phyloP scores from a whole-genome alignment of 139 green algal species.

The Micromonas commoda region DNA sequence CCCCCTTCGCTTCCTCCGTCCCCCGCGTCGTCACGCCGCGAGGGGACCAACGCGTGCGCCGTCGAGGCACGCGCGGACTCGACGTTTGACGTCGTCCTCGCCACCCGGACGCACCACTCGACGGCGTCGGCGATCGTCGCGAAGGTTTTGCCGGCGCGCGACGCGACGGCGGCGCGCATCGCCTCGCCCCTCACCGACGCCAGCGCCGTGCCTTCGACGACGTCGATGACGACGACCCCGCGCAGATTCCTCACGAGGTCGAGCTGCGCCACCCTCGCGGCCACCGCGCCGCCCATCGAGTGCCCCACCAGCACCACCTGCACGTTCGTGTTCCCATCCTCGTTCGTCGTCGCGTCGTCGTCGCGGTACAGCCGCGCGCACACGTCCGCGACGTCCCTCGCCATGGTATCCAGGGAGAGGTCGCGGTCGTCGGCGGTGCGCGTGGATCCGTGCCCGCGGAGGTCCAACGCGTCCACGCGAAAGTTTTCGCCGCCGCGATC shows the following conservation, averaged over 20 bases:
- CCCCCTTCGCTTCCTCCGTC: background rate
- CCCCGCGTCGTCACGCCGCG: too few relatives aligned
- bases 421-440: conserved; percentile 48
- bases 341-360: conserved; percentile 7
- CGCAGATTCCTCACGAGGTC: conserved; percentile 33
- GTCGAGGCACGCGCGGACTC: conserved; percentile 48
- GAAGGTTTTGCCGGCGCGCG: conserved; percentile 58
- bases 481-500: conserved; percentile 40
- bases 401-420: conserved; percentile 51
- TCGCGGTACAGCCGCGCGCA: background rate
- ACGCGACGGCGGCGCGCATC: conserved; percentile 63
- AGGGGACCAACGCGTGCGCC: too few relatives aligned
- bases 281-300: conserved; percentile 80
- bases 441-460: conserved; percentile 68
- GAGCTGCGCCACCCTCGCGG: conserved; percentile 47
- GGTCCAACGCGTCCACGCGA: conserved; percentile 64
- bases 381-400: conserved; percentile 27
- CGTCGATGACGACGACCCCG: conserved; percentile 83
- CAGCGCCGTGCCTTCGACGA: conserved; percentile 82
- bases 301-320: conserved; percentile 73
- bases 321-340: too few relatives aligned
- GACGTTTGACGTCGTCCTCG: conserved; percentile 33
- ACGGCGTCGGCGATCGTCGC: conserved; percentile 44
- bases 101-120: conserved; percentile 53
- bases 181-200: conserved; percentile 52